Conservation (phyloP, 257 asterid genomes). For the Plantago elongata region DNA sequence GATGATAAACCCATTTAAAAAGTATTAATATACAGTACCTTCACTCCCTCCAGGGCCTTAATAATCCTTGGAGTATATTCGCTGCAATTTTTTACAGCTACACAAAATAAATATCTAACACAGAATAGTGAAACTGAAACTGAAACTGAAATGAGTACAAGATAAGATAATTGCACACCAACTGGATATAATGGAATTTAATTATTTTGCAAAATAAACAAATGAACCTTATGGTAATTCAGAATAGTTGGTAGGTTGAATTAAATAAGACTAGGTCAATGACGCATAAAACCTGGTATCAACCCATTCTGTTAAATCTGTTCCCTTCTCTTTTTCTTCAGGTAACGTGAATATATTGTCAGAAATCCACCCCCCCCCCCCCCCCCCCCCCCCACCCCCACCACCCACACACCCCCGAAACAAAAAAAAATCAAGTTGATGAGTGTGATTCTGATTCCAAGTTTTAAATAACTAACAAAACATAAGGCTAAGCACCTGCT, state of each 20-base stretch:
- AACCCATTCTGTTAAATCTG: neutral
- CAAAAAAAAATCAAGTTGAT: no score
- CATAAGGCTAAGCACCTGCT: conserved; percentile 47
- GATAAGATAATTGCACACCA: neutral
- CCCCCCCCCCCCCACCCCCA: no score
- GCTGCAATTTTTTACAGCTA: conserved; percentile 37
- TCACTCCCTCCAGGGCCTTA: conserved; percentile 75
- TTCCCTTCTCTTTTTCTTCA: no score
- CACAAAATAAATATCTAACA: conserved; percentile 17
- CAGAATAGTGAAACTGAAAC: conserved; percentile 3
- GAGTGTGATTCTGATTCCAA: conserved; percentile 13
- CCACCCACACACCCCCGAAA: no score
- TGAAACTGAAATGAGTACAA: neutral
- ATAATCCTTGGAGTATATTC: conserved; percentile 89
- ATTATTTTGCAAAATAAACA: neutral
- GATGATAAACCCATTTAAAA: conserved; percentile 3
- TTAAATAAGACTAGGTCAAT: neutral
- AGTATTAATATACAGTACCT: conserved; percentile 37
- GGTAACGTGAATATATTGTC: no score
- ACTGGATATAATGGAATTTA: neutral
- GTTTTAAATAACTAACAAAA: conserved; percentile 4
- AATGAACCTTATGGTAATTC: neutral
- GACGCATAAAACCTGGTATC: neutral
- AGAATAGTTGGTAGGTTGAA: neutral
- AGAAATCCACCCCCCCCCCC: no score